Percentiles rank a stretch among this genome's conserved stretches.
Conservation (phyloP, 768 basidiomycete species). For the Termitomyces sp. region DNA sequence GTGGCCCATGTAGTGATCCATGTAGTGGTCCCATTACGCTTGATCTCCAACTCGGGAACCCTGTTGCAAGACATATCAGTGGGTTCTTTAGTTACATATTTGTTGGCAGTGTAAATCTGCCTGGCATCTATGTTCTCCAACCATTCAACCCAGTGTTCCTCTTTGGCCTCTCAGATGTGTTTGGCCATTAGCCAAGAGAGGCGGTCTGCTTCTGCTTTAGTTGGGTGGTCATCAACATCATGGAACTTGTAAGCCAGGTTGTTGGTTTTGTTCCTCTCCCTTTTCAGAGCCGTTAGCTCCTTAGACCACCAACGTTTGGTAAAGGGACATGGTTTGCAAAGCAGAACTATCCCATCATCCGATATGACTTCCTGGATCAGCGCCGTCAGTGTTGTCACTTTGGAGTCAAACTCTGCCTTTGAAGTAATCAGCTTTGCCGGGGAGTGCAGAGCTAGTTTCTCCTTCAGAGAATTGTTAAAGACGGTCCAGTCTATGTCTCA, state of each 20-base stretch:
- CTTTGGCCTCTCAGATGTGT: not conserved
- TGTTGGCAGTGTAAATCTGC: not conserved
- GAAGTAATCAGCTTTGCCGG: too few relatives aligned
- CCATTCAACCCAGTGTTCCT: not conserved
- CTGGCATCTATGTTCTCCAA: not conserved
- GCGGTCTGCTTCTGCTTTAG: not conserved
- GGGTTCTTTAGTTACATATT: not conserved
- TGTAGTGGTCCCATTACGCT: not conserved
- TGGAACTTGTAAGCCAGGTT: not conserved
- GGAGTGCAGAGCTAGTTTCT: too few relatives aligned
- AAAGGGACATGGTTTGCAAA: too few relatives aligned
- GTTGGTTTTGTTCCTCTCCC: not conserved
- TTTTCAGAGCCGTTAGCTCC: too few relatives aligned
- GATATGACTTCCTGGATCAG: too few relatives aligned
- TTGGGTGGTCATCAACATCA: not conserved
- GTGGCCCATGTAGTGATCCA: not conserved
- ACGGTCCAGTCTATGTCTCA: too few relatives aligned
- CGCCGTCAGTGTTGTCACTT: too few relatives aligned
- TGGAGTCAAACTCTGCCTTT: too few relatives aligned
- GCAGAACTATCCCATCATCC: too few relatives aligned
- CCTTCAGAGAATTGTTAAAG: too few relatives aligned
- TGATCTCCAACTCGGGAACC: not conserved
- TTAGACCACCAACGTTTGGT: too few relatives aligned
- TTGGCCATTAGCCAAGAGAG: not conserved
- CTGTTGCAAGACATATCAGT: not conserved